Conservation (phyloP, 2,329 filamentous ascomycete genomes). For the Sphaerulina populicola region DNA sequence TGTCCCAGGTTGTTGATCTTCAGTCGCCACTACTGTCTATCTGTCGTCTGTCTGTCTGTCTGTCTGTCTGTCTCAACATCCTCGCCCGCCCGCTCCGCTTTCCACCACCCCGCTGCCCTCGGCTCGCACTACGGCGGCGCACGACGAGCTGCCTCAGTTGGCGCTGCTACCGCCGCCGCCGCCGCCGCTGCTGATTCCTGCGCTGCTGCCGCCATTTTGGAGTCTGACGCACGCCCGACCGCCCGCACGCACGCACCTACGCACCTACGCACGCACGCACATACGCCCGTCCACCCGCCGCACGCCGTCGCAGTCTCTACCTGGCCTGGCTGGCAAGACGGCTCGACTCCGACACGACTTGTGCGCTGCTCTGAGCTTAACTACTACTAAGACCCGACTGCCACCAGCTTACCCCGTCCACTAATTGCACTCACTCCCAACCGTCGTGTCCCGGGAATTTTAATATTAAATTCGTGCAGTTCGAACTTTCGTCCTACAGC, state of each 20-base stretch:
- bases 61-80: background rate
- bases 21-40: background rate
- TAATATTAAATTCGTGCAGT: slow-evolving; percentile 13
- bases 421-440: slow-evolving; percentile 8
- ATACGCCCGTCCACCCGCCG: background rate
- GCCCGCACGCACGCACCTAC: background rate
- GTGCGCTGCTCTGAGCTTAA: slow-evolving; percentile 5
- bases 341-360: slow-evolving; percentile 11
- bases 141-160: no score
- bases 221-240: slow-evolving; percentile 6
- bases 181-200: no score
- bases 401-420: background rate
- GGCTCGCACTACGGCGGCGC: background rate
- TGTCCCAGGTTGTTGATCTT: background rate
- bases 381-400: slow-evolving; percentile 10
- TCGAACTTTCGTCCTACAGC: background rate
- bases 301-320: slow-evolving; percentile 5
- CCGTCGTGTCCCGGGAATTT: slow-evolving; percentile 11
- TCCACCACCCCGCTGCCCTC: background rate
- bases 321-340: background rate
- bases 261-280: slow-evolving; percentile 3
- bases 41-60: no score
- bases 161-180: no score
- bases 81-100: background rate
- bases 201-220: no score